phyloP scores from a whole-genome alignment of 1,284 basidiomycete species.

The Fomitopsis schrenkii region DNA sequence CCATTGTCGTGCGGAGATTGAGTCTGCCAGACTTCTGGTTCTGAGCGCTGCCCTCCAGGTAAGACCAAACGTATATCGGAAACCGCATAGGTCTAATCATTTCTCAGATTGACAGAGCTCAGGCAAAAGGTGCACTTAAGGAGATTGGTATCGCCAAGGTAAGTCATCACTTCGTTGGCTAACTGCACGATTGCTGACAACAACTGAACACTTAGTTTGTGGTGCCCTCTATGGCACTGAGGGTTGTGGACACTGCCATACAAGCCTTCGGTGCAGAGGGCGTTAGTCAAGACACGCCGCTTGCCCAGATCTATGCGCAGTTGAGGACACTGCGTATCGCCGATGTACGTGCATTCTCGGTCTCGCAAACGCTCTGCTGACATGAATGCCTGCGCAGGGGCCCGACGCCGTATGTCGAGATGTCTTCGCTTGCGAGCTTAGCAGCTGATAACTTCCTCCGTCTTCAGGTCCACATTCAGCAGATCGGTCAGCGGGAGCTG shows the following conservation, averaged over 20 bases:
- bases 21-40: slow-evolving; percentile 83
- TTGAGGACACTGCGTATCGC: slow-evolving; percentile 88
- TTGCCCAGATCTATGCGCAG: slow-evolving; percentile 78
- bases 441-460: slow-evolving; percentile 5
- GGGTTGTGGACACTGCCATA: slow-evolving; percentile 90
- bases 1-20: slow-evolving; percentile 89
- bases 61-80: neutral
- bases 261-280: slow-evolving; percentile 96
- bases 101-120: slow-evolving; percentile 77
- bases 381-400: slow-evolving; percentile 45
- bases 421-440: neutral
- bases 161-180: slow-evolving; percentile 8
- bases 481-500: slow-evolving; percentile 86
- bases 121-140: slow-evolving; percentile 93
- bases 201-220: slow-evolving; percentile 62
- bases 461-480: slow-evolving; percentile 84
- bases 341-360: slow-evolving; percentile 56
- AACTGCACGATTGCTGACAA: too few relatives aligned
- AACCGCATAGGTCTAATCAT: neutral
- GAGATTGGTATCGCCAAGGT: slow-evolving; percentile 98
- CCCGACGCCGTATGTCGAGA: slow-evolving; percentile 64
- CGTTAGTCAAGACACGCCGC: slow-evolving; percentile 83
- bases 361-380: neutral
- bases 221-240: slow-evolving; percentile 85
- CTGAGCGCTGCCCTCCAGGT: slow-evolving; percentile 90